A percentile compares a stretch with the other conserved stretches of the same genome.
These are phyloP conservation scores for Phlegmacium glaucopus DNA, from an alignment of 768 basidiomycete genomes.

Conservation along the genomic window DNA sequence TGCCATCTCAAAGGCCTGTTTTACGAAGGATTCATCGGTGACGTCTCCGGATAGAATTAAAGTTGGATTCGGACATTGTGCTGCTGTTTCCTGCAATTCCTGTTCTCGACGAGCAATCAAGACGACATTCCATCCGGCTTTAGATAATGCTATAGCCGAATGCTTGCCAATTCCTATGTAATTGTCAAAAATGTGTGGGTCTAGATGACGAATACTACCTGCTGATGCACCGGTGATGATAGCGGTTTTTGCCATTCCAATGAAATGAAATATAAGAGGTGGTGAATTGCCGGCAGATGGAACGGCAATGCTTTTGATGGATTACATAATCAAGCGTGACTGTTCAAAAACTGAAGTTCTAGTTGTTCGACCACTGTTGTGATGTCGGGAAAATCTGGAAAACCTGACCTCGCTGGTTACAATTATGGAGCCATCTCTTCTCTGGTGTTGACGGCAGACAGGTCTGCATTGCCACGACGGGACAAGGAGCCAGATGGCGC, in stretches of 20 bases:
- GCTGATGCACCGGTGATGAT: slow-evolving; percentile 51
- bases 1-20: slow-evolving; percentile 51
- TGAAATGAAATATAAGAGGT: too few relatives aligned
- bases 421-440: slow-evolving; percentile 96
- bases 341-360: too few relatives aligned
- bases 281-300: too few relatives aligned
- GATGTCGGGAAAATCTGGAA: slow-evolving; percentile 39
- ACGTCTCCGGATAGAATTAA: slow-evolving; percentile 63
- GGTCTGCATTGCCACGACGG: slow-evolving; percentile 73
- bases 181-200: not conserved
- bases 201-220: slow-evolving; percentile 31
- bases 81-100: slow-evolving; percentile 55
- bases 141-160: slow-evolving; percentile 65
- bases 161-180: slow-evolving; percentile 58
- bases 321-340: too few relatives aligned
- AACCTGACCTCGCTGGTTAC: slow-evolving; percentile 85
- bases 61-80: slow-evolving; percentile 35
- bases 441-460: slow-evolving; percentile 89
- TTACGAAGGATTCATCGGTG: slow-evolving; percentile 59
- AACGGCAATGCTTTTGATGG: too few relatives aligned
- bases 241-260: slow-evolving; percentile 25
- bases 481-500: slow-evolving; percentile 98
- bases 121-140: slow-evolving; percentile 65
- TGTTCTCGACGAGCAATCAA: slow-evolving; percentile 60
- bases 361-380: slow-evolving; percentile 3